Percentiles rank a stretch among this genome's conserved stretches.
phyloP scores from a whole-genome alignment of 208 protist species.

The Wallacemonas rigidus region DNA sequence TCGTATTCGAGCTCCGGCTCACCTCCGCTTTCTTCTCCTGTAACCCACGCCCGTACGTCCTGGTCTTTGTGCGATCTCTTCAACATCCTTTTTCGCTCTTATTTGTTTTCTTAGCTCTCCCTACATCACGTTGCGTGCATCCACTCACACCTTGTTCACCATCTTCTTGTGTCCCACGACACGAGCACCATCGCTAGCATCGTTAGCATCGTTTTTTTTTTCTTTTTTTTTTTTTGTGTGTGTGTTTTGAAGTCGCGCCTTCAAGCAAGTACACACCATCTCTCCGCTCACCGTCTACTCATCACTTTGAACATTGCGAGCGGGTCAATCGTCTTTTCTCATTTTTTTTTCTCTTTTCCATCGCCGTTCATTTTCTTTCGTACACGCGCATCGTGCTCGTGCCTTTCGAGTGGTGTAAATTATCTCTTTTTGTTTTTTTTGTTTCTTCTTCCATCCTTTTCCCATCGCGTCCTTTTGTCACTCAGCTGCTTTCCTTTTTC shows the following conservation, averaged over 20 bases:
- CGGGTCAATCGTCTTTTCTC: too few species aligned
- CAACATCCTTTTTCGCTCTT: neutral
- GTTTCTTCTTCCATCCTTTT: constrained; percentile 1
- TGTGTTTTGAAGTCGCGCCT: constrained; percentile 16
- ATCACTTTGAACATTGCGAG: too few species aligned
- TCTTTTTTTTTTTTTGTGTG: neutral
- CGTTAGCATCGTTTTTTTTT: neutral
- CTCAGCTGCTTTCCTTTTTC: constrained; percentile 11
- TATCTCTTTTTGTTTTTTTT: neutral
- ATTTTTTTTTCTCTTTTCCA: too few species aligned
- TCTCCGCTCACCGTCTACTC: too few species aligned
- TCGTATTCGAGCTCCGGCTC: too few species aligned
- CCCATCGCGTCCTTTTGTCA: neutral
- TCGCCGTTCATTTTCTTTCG: too few species aligned
- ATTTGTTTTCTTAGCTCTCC: neutral
- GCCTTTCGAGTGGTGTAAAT: too few species aligned
- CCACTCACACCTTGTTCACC: neutral
- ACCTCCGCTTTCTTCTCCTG: too few species aligned
- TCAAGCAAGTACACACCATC: too few species aligned
- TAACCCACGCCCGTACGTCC: too few species aligned
- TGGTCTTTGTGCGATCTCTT: too few species aligned
- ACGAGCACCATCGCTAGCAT: neutral
- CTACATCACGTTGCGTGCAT: neutral
- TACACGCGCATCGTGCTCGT: too few species aligned
- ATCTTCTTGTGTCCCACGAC: neutral